Conservation (phyloP, 2,329 filamentous ascomycete genomes). For the Aspergillus sp. region DNA sequence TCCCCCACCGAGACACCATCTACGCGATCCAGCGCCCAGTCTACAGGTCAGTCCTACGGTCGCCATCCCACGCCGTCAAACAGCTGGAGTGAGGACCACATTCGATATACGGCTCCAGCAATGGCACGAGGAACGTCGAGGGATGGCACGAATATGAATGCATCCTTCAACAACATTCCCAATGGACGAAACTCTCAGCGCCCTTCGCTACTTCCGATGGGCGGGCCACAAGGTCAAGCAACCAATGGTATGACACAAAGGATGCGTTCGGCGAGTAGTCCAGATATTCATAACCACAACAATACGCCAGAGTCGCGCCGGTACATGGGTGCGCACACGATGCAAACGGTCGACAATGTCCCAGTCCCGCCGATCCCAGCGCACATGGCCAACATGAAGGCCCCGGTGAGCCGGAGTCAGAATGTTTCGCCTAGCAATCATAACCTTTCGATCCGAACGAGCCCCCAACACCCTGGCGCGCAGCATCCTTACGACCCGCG, state of each 20-base stretch:
- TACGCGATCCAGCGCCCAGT: constrained; percentile 41
- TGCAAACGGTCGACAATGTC: constrained; percentile 46
- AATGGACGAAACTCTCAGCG: constrained; percentile 51
- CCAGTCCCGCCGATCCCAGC: constrained; percentile 70
- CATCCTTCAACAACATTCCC: constrained; percentile 54
- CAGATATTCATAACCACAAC: constrained; percentile 67
- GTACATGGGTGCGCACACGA: constrained; percentile 46
- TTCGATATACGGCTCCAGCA: constrained; percentile 80
- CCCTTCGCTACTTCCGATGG: constrained; percentile 70
- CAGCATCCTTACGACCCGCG: too few species aligned
- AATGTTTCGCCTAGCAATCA: constrained; percentile 66
- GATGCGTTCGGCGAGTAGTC: constrained; percentile 86
- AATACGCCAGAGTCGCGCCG: constrained; percentile 42
- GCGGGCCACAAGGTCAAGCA: constrained; percentile 42
- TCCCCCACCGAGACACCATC: constrained; percentile 70
- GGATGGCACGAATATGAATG: constrained; percentile 58
- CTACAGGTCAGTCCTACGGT: constrained; percentile 68
- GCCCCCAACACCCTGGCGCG: constrained; percentile 43
- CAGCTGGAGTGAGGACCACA: constrained; percentile 62
- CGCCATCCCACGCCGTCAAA: constrained; percentile 60
- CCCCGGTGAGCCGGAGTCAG: constrained; percentile 63
- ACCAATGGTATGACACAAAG: constrained; percentile 51
- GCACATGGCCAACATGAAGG: constrained; percentile 53
- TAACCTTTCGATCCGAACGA: constrained; percentile 53
- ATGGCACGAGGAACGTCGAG: constrained; percentile 72